phyloP scores from a whole-genome alignment of 768 basidiomycete species.

The Panus rudis region DNA sequence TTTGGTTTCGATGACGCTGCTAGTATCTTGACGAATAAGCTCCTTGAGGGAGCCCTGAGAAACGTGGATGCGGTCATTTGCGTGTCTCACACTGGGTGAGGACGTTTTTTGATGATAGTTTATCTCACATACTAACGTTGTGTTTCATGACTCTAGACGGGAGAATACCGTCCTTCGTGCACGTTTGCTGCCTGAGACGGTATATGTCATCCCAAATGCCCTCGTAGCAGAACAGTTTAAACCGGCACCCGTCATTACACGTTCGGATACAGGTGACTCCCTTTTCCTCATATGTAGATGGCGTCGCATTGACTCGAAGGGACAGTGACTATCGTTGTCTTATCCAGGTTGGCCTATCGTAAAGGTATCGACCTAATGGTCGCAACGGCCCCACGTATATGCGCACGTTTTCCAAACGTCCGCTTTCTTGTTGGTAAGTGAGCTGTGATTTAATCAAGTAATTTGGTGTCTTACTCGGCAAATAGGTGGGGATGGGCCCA shows the following conservation, averaged over 20 bases:
- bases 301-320: background rate
- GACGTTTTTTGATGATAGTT: conserved; percentile 16
- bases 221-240: conserved; percentile 81
- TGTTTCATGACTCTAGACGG: conserved; percentile 69
- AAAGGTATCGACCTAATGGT: conserved; percentile 96
- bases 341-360: conserved; percentile 88
- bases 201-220: conserved; percentile 93
- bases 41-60: conserved; percentile 76
- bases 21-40: conserved; percentile 95
- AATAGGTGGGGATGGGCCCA: conserved; percentile 89
- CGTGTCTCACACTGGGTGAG: conserved; percentile 93
- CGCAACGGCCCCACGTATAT: conserved; percentile 86
- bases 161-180: conserved; percentile 94
- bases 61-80: conserved; percentile 95
- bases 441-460: background rate
- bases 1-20: conserved; percentile 98
- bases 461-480: background rate
- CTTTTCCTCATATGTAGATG: background rate
- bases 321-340: conserved; percentile 83
- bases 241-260: conserved; percentile 36
- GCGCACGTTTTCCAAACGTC: conserved; percentile 77
- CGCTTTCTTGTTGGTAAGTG: conserved; percentile 76
- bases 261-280: conserved; percentile 11
- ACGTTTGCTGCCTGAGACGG: conserved; percentile 53
- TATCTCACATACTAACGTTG: background rate